A percentile compares a stretch with the other conserved stretches of the same genome.
Conservation (phyloP, 116 monocot species). For the Posidonia oceanica region DNA sequence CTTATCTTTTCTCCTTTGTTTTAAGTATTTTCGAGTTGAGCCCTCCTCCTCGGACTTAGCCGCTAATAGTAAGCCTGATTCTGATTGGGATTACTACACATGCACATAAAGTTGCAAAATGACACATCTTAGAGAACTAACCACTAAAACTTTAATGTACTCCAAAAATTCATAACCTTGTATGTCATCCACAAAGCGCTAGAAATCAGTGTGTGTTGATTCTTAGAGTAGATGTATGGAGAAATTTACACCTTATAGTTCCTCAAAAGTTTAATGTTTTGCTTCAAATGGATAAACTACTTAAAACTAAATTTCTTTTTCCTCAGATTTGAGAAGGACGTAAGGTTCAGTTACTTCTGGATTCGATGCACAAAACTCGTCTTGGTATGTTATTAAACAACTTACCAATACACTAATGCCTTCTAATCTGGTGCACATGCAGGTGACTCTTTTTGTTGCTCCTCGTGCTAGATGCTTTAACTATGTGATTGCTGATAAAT, state of each 20-base stretch:
- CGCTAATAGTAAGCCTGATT: no score
- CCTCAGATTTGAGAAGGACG: constrained; percentile 70
- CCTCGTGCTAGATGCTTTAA: constrained; percentile 74
- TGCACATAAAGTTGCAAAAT: no score
- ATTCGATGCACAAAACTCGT: constrained; percentile 62
- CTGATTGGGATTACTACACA: no score
- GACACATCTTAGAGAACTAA: no score
- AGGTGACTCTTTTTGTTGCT: constrained; percentile 69
- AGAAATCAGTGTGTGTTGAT: no score
- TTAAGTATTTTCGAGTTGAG: no score
- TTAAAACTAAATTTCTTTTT: neutral
- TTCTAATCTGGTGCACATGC: constrained; percentile 1
- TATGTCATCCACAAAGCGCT: no score
- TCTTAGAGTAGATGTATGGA: no score
- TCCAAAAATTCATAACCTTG: no score
- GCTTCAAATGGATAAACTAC: neutral
- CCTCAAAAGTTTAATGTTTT: neutral
- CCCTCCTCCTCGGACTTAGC: no score
- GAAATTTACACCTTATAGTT: neutral
- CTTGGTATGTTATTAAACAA: constrained; percentile 21
- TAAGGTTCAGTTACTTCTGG: constrained; percentile 77
- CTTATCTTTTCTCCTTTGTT: no score
- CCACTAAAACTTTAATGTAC: no score
- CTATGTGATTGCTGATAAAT: constrained; percentile 61
- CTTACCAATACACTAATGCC: neutral